These are phyloP conservation scores for Suillus brevipes DNA, from an alignment of 768 basidiomycete genomes.

Conservation along the genomic window DNA sequence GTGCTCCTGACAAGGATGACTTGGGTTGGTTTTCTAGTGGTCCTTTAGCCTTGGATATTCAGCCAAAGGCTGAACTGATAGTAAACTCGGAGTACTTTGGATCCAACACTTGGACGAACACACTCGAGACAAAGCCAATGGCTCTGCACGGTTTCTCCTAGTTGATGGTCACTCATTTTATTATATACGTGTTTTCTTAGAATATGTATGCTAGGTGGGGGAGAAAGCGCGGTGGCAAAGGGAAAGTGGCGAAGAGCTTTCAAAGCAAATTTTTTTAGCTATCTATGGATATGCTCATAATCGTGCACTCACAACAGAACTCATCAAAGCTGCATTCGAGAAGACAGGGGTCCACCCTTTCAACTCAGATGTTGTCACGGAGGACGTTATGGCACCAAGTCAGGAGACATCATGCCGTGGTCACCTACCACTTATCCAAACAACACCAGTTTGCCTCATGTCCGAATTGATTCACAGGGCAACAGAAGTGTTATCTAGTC, in stretches of 20 bases:
- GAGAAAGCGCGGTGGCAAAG: constrained; percentile 36
- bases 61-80: too few relatives aligned
- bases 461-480: constrained; percentile 9
- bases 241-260: constrained; percentile 12
- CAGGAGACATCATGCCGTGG: background rate
- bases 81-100: constrained; percentile 38
- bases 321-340: constrained; percentile 25
- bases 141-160: background rate
- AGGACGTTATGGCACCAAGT: constrained; percentile 23
- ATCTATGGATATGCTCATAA: constrained; percentile 37
- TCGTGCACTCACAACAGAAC: constrained; percentile 26
- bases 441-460: constrained; percentile 9
- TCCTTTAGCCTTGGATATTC: constrained; percentile 21
- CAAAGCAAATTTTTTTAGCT: constrained; percentile 39
- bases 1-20: too few relatives aligned
- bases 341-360: constrained; percentile 29
- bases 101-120: constrained; percentile 40
- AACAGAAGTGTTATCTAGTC: constrained; percentile 7
- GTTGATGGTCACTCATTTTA: constrained; percentile 16
- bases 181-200: constrained; percentile 27
- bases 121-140: background rate
- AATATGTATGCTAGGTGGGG: constrained; percentile 26
- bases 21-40: too few relatives aligned
- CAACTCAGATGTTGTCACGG: constrained; percentile 19
- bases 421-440: constrained; percentile 2